Percentiles rank a stretch among this genome's conserved stretches.
Conservation (phyloP, 352 stramenopile species). For the Peronospora farinosa region DNA sequence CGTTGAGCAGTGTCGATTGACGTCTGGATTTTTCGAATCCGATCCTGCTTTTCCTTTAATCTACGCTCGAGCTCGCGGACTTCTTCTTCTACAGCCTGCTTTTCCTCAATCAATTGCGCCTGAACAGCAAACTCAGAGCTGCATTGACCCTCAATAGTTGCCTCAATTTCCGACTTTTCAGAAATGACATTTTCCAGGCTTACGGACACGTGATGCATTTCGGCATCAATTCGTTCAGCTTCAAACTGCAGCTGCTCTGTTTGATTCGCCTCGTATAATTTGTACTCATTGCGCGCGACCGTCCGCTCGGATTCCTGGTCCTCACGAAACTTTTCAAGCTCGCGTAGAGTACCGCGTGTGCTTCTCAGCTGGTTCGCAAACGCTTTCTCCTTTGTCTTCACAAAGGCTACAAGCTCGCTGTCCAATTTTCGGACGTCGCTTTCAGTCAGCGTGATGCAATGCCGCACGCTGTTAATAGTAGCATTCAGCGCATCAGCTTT, state of each 20-base stretch:
- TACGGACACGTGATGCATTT: constrained; percentile 71
- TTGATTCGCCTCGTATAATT: constrained; percentile 58
- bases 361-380: constrained; percentile 74
- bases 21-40: constrained; percentile 51
- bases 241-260: constrained; percentile 78
- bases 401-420: constrained; percentile 56
- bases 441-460: constrained; percentile 74
- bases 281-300: constrained; percentile 45
- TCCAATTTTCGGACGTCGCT: constrained; percentile 76
- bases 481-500: constrained; percentile 74
- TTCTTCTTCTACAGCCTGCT: constrained; percentile 56
- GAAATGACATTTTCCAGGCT: constrained; percentile 61
- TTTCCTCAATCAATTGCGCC: constrained; percentile 49
- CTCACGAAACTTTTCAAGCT: constrained; percentile 71
- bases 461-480: constrained; percentile 73
- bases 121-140: constrained; percentile 52
- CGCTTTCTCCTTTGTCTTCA: constrained; percentile 73
- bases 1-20: constrained; percentile 68
- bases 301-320: constrained; percentile 55
- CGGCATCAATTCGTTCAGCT: constrained; percentile 59
- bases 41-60: constrained; percentile 51
- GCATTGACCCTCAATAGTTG: constrained; percentile 72
- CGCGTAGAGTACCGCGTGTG: constrained; percentile 59
- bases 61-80: constrained; percentile 66
- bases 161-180: constrained; percentile 73